Evolutionary conservation across 2,329 filamentous ascomycete species (phyloP).

Genomic region (Arachnopeziza araneosa): DNA sequence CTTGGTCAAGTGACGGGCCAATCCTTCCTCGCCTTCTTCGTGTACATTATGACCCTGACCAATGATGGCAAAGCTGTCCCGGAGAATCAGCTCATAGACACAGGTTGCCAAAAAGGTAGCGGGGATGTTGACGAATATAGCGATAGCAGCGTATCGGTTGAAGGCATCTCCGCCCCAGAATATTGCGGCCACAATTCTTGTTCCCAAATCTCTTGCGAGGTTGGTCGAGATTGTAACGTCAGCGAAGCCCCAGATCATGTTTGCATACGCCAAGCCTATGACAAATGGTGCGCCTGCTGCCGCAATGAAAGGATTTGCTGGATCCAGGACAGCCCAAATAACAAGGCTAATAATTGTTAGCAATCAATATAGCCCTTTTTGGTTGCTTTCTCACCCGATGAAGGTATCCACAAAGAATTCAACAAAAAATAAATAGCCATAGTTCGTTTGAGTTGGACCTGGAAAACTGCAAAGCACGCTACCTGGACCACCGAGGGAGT

Average conservation of each 20-base stretch:
- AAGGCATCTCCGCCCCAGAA: constrained; percentile 50
- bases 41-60: constrained; percentile 42
- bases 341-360: constrained; percentile 35
- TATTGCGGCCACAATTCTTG: constrained; percentile 52
- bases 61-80: constrained; percentile 48
- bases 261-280: constrained; percentile 46
- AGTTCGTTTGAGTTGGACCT: constrained; percentile 42
- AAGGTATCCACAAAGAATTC: constrained; percentile 55
- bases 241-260: constrained; percentile 48
- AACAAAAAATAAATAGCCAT: constrained; percentile 51
- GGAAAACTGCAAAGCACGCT: constrained; percentile 52
- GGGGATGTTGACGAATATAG: constrained; percentile 50
- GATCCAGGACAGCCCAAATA: constrained; percentile 53
- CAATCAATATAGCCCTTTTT: background rate
- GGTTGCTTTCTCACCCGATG: constrained; percentile 32
- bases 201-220: constrained; percentile 52
- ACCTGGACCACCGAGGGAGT: constrained; percentile 45
- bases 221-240: constrained; percentile 51
- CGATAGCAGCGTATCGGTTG: constrained; percentile 45
- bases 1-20: constrained; percentile 38
- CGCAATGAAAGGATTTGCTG: constrained; percentile 50
- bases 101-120: constrained; percentile 49
- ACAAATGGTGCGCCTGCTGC: constrained; percentile 43
- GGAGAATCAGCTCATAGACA: constrained; percentile 49
- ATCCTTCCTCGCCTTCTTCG: constrained; percentile 45